Evolutionary conservation across 2,329 filamentous ascomycete genomes (phyloP).

Genomic region (Hypoxylon sp.): DNA sequence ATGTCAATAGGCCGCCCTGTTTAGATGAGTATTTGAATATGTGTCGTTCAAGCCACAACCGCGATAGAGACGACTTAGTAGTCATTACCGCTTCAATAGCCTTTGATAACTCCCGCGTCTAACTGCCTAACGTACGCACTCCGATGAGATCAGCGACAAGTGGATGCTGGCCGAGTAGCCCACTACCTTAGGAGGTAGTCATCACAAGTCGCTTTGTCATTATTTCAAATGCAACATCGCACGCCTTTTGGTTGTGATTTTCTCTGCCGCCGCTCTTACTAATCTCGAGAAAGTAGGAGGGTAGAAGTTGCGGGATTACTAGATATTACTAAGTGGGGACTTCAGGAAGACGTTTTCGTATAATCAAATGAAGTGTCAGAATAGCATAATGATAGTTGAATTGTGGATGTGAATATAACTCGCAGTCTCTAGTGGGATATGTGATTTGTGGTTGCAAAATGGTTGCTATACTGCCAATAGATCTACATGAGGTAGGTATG

Average conservation of each 20-base stretch:
- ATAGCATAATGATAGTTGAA: not conserved
- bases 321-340: constrained; percentile 18
- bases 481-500: not conserved
- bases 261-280: not conserved
- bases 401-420: not conserved
- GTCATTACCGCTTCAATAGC: not conserved
- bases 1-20: constrained; percentile 15
- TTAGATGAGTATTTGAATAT: constrained; percentile 1
- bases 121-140: not conserved
- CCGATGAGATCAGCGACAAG: not conserved
- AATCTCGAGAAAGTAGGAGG: constrained; percentile 12
- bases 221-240: not conserved
- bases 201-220: not conserved
- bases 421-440: not conserved
- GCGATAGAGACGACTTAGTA: not conserved
- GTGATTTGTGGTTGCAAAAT: not conserved
- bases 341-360: constrained; percentile 12
- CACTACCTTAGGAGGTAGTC: too few species aligned
- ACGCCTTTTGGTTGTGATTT: not conserved
- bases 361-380: constrained; percentile 14
- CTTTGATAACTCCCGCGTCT: not conserved
- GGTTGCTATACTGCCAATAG: not conserved
- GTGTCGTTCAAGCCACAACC: not conserved
- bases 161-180: not conserved
- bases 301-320: constrained; percentile 13